phyloP scores from a whole-genome alignment of 129 eudicot genomes.

The Kitagawia praeruptora region DNA sequence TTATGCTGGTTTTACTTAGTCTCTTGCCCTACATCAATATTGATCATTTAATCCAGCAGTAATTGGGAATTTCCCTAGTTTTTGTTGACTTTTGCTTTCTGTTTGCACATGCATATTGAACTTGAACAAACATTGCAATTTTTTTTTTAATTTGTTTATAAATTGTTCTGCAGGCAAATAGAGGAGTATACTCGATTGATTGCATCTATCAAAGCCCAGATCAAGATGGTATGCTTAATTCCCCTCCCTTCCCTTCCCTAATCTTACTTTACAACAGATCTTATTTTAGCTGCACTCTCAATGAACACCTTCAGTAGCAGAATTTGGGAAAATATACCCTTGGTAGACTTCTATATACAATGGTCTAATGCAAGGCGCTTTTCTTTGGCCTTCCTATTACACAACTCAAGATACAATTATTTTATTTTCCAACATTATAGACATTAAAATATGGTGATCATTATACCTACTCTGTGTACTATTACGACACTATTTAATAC shows the following conservation, averaged over 20 bases:
- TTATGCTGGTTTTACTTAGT: background rate
- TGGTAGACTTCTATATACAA: background rate
- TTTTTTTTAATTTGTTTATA: constrained; percentile 4
- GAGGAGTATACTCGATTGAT: constrained; percentile 72
- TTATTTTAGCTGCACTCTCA: background rate
- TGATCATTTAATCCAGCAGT: background rate
- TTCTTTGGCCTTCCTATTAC: background rate
- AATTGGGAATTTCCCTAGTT: background rate
- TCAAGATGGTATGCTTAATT: constrained; percentile 61
- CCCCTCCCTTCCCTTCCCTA: background rate
- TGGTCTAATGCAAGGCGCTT: background rate
- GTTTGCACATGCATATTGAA: background rate
- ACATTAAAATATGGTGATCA: background rate
- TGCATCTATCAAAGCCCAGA: constrained; percentile 83
- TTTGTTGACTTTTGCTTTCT: background rate
- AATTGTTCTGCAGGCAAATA: constrained; percentile 54
- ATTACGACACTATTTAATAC: background rate
- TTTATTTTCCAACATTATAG: background rate
- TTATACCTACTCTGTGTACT: background rate
- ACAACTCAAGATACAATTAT: background rate
- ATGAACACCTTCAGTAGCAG: background rate
- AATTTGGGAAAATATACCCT: background rate
- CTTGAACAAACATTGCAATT: background rate
- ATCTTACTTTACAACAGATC: background rate
- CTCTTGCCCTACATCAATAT: background rate